These are phyloP conservation scores for Leishmania braziliensis DNA, from an alignment of 208 protist genomes.

Conservation along the genomic window DNA sequence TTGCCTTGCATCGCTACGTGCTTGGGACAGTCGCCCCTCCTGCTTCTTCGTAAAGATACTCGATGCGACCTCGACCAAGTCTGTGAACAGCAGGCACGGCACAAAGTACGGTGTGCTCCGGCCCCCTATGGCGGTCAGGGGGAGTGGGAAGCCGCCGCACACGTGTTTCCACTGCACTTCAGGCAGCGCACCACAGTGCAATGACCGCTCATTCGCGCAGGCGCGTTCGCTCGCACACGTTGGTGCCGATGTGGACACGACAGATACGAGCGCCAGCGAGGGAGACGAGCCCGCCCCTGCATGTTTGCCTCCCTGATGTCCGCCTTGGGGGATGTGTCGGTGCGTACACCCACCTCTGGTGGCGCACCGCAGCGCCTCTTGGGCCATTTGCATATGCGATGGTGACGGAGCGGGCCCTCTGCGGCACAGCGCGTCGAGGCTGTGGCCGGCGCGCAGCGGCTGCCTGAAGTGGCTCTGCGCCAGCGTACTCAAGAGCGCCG, in stretches of 20 bases:
- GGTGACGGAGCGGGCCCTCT: slow-evolving; percentile 31
- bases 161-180: background rate
- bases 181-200: background rate
- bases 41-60: background rate
- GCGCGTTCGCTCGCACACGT: background rate
- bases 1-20: background rate
- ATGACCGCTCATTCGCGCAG: background rate
- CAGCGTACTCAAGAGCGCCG: slow-evolving; percentile 31
- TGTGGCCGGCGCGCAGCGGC: slow-evolving; percentile 35
- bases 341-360: background rate
- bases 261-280: background rate
- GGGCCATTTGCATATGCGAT: slow-evolving; percentile 23
- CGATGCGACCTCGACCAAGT: slow-evolving; percentile 1
- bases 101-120: slow-evolving; percentile 33
- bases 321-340: background rate
- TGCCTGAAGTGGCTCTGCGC: slow-evolving; percentile 15
- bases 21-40: background rate
- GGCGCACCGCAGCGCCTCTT: slow-evolving; percentile 13
- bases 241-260: background rate
- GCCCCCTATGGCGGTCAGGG: slow-evolving; percentile 28
- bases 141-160: slow-evolving; percentile 38
- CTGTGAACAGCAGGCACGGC: slow-evolving; percentile 36
- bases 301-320: background rate
- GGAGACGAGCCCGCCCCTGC: background rate
- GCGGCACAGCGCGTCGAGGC: slow-evolving; percentile 26